Conservation (phyloP, 306 rosid genomes). For the Quercus wislizeni region DNA sequence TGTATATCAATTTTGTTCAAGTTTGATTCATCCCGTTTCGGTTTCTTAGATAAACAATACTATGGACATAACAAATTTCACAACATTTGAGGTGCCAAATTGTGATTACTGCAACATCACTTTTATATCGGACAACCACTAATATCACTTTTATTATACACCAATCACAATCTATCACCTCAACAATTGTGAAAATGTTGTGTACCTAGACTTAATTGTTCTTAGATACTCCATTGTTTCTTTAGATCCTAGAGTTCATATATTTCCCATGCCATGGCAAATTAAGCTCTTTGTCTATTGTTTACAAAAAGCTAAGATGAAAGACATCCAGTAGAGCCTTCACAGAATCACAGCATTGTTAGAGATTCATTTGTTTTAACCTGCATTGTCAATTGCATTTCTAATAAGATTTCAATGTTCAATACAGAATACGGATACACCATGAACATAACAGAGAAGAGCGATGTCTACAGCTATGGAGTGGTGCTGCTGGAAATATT, state of each 20-base stretch:
- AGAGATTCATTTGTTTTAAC: slow-evolving; percentile 1
- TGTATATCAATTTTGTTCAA: not conserved
- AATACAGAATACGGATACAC: slow-evolving; percentile 92
- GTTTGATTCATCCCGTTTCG: not conserved
- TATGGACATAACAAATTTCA: no score
- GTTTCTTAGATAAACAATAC: no score
- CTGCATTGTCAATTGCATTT: slow-evolving; percentile 3
- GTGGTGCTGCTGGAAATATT: slow-evolving; percentile 89
- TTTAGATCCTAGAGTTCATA: not conserved
- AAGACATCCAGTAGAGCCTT: not conserved
- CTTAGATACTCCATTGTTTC: not conserved
- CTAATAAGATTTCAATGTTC: slow-evolving; percentile 19
- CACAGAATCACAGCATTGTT: not conserved
- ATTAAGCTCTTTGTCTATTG: slow-evolving; percentile 3
- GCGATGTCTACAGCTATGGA: slow-evolving; percentile 96
- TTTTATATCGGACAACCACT: no score
- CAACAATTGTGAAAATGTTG: no score
- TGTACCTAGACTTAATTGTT: no score
- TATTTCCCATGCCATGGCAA: no score
- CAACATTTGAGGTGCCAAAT: no score
- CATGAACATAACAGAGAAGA: slow-evolving; percentile 98
- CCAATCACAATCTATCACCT: no score
- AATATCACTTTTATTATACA: no score
- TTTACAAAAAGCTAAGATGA: not conserved
- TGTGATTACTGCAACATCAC: no score